Percentiles rank a stretch among this genome's conserved stretches.
phyloP scores from a whole-genome alignment of 2,329 filamentous ascomycete species.

The Exophiala aquamarina region DNA sequence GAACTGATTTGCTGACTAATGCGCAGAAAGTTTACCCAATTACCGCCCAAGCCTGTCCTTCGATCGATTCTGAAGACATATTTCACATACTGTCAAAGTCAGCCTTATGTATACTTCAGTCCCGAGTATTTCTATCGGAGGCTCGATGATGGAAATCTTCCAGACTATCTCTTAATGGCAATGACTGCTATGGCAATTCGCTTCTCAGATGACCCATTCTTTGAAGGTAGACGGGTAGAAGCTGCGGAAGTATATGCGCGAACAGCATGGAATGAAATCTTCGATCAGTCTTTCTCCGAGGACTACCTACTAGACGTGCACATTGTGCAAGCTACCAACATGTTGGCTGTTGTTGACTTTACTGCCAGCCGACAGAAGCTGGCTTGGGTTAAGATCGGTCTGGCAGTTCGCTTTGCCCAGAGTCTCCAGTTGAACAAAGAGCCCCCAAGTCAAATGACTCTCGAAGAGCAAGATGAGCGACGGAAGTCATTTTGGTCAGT shows the following conservation, averaged over 20 bases:
- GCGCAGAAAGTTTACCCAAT: slow-evolving; percentile 4
- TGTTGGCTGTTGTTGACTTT: slow-evolving; percentile 41
- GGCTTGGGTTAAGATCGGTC: slow-evolving; percentile 39
- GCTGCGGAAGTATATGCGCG: slow-evolving; percentile 32
- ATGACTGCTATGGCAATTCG: slow-evolving; percentile 35
- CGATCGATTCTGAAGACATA: slow-evolving; percentile 32
- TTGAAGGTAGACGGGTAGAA: slow-evolving; percentile 26
- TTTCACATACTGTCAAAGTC: slow-evolving; percentile 38
- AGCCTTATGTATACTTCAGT: slow-evolving; percentile 41
- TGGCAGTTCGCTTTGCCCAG: slow-evolving; percentile 62
- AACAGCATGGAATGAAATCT: slow-evolving; percentile 36
- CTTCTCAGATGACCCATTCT: slow-evolving; percentile 33
- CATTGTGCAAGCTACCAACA: slow-evolving; percentile 39
- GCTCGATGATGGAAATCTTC: slow-evolving; percentile 28
- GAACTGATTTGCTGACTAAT: neutral
- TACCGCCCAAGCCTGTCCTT: slow-evolving; percentile 20
- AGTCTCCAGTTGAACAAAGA: slow-evolving; percentile 35
- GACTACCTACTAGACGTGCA: slow-evolving; percentile 33
- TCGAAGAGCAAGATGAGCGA: slow-evolving; percentile 31
- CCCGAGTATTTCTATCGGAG: slow-evolving; percentile 33
- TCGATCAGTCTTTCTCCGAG: slow-evolving; percentile 35
- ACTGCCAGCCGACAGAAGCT: slow-evolving; percentile 34
- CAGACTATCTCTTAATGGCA: slow-evolving; percentile 35
- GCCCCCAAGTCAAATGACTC: slow-evolving; percentile 19
- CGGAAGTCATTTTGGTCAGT: slow-evolving; percentile 34